Evolutionary conservation across 345 rosid species (phyloP).

Genomic region (Gossypium stocksii): DNA sequence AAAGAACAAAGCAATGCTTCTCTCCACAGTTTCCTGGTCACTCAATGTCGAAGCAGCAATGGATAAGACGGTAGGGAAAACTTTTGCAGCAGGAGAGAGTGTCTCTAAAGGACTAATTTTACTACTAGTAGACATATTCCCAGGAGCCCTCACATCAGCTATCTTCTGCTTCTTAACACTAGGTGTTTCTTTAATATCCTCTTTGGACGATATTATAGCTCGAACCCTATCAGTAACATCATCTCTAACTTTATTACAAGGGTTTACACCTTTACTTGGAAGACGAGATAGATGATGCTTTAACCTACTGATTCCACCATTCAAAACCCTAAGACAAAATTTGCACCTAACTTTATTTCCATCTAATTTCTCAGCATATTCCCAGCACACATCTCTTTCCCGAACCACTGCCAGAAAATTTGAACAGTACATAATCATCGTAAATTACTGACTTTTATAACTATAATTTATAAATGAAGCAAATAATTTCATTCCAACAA

Average conservation of each 20-base stretch:
- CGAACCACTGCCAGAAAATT: slow-evolving; percentile 63
- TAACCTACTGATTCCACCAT: slow-evolving; percentile 86
- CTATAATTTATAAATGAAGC: neutral
- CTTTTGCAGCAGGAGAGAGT: slow-evolving; percentile 42
- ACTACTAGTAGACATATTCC: slow-evolving; percentile 28
- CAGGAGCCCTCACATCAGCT: slow-evolving; percentile 44
- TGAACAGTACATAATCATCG: slow-evolving; percentile 9
- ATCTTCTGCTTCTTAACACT: slow-evolving; percentile 39
- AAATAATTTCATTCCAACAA: neutral
- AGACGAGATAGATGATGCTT: slow-evolving; percentile 88
- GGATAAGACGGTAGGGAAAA: slow-evolving; percentile 35
- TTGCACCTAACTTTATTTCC: slow-evolving; percentile 85
- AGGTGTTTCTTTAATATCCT: slow-evolving; percentile 49
- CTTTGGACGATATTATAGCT: slow-evolving; percentile 55
- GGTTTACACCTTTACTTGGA: slow-evolving; percentile 90
- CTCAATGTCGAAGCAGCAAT: slow-evolving; percentile 27
- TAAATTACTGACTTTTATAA: neutral
- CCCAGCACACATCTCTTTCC: slow-evolving; percentile 89
- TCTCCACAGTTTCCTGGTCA: slow-evolving; percentile 61
- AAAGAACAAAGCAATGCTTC: slow-evolving; percentile 74
- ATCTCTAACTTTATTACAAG: slow-evolving; percentile 78
- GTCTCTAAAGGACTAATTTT: slow-evolving; percentile 31
- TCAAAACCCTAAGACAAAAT: slow-evolving; percentile 63
- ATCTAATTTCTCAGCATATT: slow-evolving; percentile 81
- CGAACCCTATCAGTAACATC: slow-evolving; percentile 76